Evolutionary conservation across 169 alveolate species (phyloP).

Genomic region (Miamiensis avidus): DNA sequence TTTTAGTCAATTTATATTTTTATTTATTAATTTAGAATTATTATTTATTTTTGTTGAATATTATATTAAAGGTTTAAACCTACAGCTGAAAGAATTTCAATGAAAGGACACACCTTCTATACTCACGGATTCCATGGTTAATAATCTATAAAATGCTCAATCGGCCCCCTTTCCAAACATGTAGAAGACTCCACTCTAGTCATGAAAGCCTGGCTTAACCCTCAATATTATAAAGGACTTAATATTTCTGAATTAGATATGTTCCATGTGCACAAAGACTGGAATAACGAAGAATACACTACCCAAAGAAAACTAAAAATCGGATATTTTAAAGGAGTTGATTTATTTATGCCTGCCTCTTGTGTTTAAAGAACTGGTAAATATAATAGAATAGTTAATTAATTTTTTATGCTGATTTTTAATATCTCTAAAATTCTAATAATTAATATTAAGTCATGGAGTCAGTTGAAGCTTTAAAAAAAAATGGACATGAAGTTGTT

Average conservation of each 20-base stretch:
- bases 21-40: not conserved
- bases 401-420: not conserved
- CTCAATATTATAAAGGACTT: constrained; percentile 1
- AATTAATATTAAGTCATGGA: not conserved
- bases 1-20: not conserved
- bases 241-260: not conserved
- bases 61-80: constrained; percentile 43
- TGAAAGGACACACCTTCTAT: constrained; percentile 6
- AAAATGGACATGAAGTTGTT: constrained; percentile 40
- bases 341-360: constrained; percentile 5
- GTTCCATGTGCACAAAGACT: not conserved
- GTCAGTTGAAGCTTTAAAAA: constrained; percentile 2
- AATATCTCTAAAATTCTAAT: too few species aligned
- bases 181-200: constrained; percentile 59
- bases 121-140: not conserved
- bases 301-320: constrained; percentile 41
- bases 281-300: constrained; percentile 6
- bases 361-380: constrained; percentile 32
- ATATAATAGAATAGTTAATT: not conserved
- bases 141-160: not conserved
- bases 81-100: constrained; percentile 44
- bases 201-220: constrained; percentile 23
- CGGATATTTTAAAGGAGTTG: constrained; percentile 40
- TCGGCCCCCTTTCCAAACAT: constrained; percentile 62
- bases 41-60: too few species aligned